Evolutionary conservation across 257 asterid genomes (phyloP), one percentile per base, ranked within the genome.

Genomic region (Solanum pinnatisectum): DNA sequence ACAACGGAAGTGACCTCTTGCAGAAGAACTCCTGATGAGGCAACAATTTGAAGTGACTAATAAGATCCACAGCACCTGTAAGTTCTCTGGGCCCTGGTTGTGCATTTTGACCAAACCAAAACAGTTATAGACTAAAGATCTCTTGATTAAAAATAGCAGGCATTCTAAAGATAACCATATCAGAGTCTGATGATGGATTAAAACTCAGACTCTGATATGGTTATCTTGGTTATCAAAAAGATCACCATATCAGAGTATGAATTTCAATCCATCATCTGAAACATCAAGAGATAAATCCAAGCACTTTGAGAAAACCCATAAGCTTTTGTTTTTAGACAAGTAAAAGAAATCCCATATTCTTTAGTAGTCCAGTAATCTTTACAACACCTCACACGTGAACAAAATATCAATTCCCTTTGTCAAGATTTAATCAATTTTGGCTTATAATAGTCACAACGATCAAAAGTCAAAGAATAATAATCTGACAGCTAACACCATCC

Each of bases 21-120:
- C 99, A 97, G 94, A 97, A 97, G 92, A 96, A 97, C 84, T 96
- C 98, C 81, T 94, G 89, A 87, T 95, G 99, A 84, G 98, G 95
- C 87, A 92, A 91, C 93, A 97, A 92, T 88, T 93, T 93, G 94
- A 91, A 97, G 88, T 94, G 98, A 88, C 91, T 93, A 91, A 96
- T 91, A 88, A 97, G 99, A 91, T 97, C 99, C 88, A 92, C 96
- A 85, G 98, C 95, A 87, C 99, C 99, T 81, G 98, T 94, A 87
- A 97, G 96, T 93, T 96, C 99, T 90, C 95, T 91, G 60, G 98
- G 98, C 87, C 99, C 99, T 97, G 87, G 86, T 86, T 90, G 87
- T 76, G 85, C 83, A 87, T 88, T 65, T 89, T 87, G 65, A 87
- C 86, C 88, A 89, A 49, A 88, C 63, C 70, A 83, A 91, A 74